Base-by-base conservation (phyloP, 2,329 filamentous ascomycete genomes). In the Zalaria obscura region DNA sequence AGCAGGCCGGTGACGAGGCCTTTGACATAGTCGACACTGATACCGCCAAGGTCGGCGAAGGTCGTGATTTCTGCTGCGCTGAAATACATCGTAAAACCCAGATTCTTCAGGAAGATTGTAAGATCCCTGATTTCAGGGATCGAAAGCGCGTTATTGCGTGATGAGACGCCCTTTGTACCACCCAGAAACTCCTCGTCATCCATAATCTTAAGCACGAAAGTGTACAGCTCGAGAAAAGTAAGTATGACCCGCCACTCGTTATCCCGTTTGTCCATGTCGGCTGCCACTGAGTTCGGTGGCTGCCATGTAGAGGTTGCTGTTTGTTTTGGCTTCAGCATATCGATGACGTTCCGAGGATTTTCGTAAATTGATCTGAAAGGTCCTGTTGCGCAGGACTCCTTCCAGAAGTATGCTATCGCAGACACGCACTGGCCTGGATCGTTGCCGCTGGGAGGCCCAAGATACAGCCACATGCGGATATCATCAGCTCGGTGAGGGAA, bases 151-250 rank as follows among this genome's bases (percentile, higher is more conserved):
- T 84, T 78, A 47, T 74, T 71, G 60, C 81, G 46, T 64, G 68
- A 59, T 68, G 70, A 48, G 72, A 69, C 40, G 66, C 69, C 40
- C 68, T 72, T 42, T 52, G 66, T 50, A 10, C 47, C 48, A 27
- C 57, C 64, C 38, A 61, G 53, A 56, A 98, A 98, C 52, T 98
- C 91, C 50, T 96, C 89, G 48, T 98, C 91, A 51, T 98, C 91
- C 57, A 89, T 93, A 29, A 96, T 76, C 51, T 91, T 83, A 8
- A 96, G 67, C 2, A 95, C 77, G 56, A 96, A 96, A 2, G 83
- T 86, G 57, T 95, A 98, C 0, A 98, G 72, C 53, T 98, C 91
- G 4, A 98, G 70, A 55, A 98, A 96, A 39, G 98, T 72, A 0
- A 96, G 68, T 35, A 94, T 76, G 1, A 91, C 79, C 11, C 82